Evolutionary conservation across 345 rosid species (phyloP).

Genomic region (Gossypium sturtianum): DNA sequence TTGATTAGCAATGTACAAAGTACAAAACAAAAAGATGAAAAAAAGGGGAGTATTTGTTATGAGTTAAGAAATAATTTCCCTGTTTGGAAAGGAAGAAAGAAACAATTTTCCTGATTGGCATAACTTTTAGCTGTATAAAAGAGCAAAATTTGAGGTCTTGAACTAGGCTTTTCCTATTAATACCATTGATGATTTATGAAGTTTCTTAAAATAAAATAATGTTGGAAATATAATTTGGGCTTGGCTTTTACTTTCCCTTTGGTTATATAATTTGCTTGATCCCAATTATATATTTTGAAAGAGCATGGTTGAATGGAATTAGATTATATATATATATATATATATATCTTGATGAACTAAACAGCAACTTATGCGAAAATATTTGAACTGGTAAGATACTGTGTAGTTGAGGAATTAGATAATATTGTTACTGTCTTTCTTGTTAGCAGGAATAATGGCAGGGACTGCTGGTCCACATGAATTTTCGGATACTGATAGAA

Average conservation of each 20-base stretch:
- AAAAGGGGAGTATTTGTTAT: not conserved
- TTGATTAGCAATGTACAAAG: not conserved
- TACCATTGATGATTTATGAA: not conserved
- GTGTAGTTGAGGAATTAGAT: not conserved
- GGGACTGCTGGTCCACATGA: constrained; percentile 10
- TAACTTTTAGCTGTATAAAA: not conserved
- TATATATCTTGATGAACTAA: not conserved
- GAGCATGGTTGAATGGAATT: not conserved
- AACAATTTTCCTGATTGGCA: not conserved
- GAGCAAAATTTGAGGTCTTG: not conserved
- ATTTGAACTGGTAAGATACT: not conserved
- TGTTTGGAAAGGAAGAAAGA: not conserved
- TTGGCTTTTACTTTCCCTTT: not conserved
- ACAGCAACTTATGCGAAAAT: not conserved
- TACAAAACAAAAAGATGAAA: not conserved
- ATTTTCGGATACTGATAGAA: constrained; percentile 21
- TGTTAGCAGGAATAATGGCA: constrained; percentile 18
- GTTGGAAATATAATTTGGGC: not conserved
- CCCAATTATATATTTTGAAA: not conserved
- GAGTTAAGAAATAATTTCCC: not conserved
- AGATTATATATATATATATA: not conserved
- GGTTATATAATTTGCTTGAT: not conserved
- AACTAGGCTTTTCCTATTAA: not conserved
- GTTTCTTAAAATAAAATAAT: not conserved
- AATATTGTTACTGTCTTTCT: not conserved